These are phyloP conservation scores for Aegilops tauschii DNA, from an alignment of 176 grass and related monocot genomes.

Conservation along the genomic window DNA sequence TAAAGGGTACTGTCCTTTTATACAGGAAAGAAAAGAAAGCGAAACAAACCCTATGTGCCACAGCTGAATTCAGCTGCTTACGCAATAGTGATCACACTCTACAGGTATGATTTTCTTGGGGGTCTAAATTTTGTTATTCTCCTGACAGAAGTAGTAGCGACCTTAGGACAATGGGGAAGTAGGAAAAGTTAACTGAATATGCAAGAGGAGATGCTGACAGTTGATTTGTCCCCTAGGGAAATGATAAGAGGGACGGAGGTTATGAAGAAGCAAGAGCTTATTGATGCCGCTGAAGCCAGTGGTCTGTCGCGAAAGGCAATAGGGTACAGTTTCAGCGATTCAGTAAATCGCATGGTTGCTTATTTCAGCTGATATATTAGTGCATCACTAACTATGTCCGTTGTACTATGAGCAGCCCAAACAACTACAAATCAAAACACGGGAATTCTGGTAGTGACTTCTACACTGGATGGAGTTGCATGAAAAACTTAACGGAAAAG, in stretches of 20 bases:
- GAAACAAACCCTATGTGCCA: conserved; percentile 58
- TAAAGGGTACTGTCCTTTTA: conserved; percentile 5
- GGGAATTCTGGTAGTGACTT: conserved; percentile 51
- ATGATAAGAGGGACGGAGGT: conserved; percentile 41
- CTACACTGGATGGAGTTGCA: conserved; percentile 90
- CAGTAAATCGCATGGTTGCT: neutral
- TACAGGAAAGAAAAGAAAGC: conserved; percentile 62
- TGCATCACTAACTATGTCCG: conserved; percentile 2
- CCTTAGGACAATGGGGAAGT: neutral
- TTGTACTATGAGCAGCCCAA: conserved; percentile 46
- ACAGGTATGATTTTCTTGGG: conserved; percentile 42
- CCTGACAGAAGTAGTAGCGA: neutral
- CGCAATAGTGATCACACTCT: conserved; percentile 72
- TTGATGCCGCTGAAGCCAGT: conserved; percentile 91
- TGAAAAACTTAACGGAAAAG: conserved; percentile 66
- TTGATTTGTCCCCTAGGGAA: conserved; percentile 33
- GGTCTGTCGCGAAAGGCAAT: conserved; percentile 67
- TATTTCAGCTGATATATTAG: neutral
- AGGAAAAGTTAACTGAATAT: conserved; percentile 14
- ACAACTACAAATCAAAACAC: conserved; percentile 64
- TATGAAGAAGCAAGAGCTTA: conserved; percentile 88
- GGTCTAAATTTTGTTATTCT: neutral
- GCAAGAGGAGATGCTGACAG: neutral
- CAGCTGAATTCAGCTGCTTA: conserved; percentile 70
- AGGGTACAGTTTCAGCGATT: conserved; percentile 50